Evolutionary conservation across 768 basidiomycete genomes (phyloP), one percentile per base, ranked within the genome.

Genomic region (Boletus insuetus): DNA sequence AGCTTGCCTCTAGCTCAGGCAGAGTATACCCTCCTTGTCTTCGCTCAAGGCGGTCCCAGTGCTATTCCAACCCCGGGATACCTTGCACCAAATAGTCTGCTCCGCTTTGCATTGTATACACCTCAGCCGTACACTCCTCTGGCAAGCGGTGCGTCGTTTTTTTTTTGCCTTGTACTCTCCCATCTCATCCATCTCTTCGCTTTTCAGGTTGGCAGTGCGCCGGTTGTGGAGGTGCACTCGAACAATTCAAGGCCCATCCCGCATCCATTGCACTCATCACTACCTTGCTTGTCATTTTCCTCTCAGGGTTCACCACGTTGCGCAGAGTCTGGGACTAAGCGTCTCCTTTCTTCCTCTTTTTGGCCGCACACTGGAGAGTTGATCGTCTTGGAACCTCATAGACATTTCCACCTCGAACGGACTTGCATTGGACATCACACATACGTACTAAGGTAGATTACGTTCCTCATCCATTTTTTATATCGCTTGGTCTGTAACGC

Each of bases 91-190:
- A 83, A 85, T 65, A 73, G 73, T 29, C 70, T 77, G 4, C 74
- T 84, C 45, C 67, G 71, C 58, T 89, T 89, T 66, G 83, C 83
- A 35, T 63, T 89, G 59, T 89, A 89, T 67, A 77, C 77, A 24
- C 85, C 85, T 11, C 77, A 77, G 57, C 13, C 72, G 6, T 84
- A 85, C 64, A 83, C 80, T 5, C 79, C 81, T 9, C 64, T 84
- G n/a, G 55, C 74, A 12, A 76, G 82, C 73, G 72, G 76, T 71
- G 31, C 46, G 68, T 50, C 39, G 12, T 52, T 14, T 20, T 56
- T 14, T 20, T 56, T 14, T 12, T 38, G 17, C 17, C 14, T 38
- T 7, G 0, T 29, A 14, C 19, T 41, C 22, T 47, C 6, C n/a
- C 45, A 19, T 38, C 39, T 20, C 3, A 47, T 8, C 40, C 9